Conservation (phyloP, 2,329 filamentous ascomycete genomes). For the Tolypocladium tropicale region DNA sequence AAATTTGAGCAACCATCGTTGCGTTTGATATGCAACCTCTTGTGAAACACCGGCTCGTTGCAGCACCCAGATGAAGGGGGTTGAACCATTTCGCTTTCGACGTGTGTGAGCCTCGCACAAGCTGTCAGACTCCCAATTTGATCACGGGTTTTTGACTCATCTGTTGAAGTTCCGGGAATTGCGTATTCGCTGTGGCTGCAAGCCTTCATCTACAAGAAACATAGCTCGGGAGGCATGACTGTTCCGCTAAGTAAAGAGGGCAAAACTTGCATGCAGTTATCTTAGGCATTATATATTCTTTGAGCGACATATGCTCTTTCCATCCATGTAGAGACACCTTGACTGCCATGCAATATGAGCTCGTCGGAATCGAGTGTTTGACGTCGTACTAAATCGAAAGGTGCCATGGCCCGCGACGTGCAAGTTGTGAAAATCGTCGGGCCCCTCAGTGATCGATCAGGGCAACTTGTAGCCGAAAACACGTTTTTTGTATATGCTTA, state of each 20-base stretch:
- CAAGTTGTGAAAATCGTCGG: background rate
- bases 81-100: too few relatives aligned
- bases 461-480: background rate
- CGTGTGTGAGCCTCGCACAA: background rate
- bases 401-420: too few relatives aligned
- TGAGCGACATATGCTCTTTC: background rate
- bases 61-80: too few relatives aligned
- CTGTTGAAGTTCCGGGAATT: background rate
- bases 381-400: too few relatives aligned
- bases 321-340: background rate
- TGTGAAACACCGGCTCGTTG: too few relatives aligned
- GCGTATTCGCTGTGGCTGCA: background rate
- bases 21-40: too few relatives aligned
- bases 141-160: background rate
- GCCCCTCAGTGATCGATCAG: background rate
- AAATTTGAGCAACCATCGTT: too few relatives aligned
- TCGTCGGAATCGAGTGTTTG: too few relatives aligned
- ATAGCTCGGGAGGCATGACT: background rate
- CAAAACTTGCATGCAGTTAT: background rate
- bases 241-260: background rate
- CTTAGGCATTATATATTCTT: background rate
- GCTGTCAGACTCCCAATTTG: background rate
- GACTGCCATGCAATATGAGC: background rate
- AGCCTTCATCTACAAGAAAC: background rate
- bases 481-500: background rate